A percentile compares a stretch with the other conserved stretches of the same genome.
Evolutionary conservation across 106 monocot species (phyloP).

Genomic region (Dendrobium catenatum): DNA sequence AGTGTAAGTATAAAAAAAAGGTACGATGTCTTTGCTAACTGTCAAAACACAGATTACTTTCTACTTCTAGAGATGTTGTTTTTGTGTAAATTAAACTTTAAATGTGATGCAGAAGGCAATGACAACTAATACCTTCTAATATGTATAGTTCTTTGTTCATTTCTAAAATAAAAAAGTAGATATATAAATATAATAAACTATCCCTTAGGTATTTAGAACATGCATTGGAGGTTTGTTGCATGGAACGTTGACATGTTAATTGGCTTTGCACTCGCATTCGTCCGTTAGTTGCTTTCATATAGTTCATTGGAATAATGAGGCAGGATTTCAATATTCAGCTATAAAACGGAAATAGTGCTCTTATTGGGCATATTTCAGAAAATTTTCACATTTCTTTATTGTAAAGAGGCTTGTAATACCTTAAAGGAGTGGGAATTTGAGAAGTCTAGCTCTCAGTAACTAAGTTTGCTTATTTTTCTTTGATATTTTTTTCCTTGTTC

Average conservation of each 20-base stretch:
- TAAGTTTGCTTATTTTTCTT: no score
- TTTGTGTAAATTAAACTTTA: not conserved
- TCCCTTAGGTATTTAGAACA: not conserved
- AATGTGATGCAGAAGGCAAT: not conserved
- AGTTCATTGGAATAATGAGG: not conserved
- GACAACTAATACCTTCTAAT: not conserved
- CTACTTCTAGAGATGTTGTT: no score
- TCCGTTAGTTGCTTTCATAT: not conserved
- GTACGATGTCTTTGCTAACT: not conserved
- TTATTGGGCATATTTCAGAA: not conserved
- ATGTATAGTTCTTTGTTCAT: not conserved
- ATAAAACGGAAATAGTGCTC: not conserved
- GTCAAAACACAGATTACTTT: not conserved
- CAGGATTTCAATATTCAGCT: not conserved
- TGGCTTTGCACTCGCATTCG: not conserved
- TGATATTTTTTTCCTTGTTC: not conserved
- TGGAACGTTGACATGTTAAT: not conserved
- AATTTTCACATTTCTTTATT: not conserved
- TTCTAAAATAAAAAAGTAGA: not conserved
- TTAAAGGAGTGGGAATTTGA: no score
- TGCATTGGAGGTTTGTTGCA: not conserved
- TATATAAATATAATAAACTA: not conserved
- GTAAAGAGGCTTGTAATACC: no score
- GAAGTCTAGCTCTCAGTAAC: no score
- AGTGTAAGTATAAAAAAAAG: not conserved